Percentiles rank a stretch among this genome's conserved stretches.
phyloP scores from a whole-genome alignment of 2,329 filamentous ascomycete species.

The Mycosphaerella sp. region DNA sequence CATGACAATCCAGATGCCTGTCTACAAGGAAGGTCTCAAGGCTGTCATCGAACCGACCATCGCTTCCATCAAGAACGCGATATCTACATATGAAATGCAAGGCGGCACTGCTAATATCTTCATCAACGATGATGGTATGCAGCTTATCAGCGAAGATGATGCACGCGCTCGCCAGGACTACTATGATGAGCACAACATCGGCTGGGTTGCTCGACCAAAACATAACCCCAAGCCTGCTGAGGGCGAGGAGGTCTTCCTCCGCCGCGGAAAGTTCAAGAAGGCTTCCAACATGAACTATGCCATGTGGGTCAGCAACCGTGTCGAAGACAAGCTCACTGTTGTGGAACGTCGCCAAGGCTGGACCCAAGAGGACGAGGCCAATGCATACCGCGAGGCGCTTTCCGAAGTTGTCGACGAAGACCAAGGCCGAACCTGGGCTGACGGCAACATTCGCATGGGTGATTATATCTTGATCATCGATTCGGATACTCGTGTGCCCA shows the following conservation, averaged over 20 bases:
- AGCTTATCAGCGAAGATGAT: conserved; percentile 49
- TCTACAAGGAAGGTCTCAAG: conserved; percentile 40
- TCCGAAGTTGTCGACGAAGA: conserved; percentile 59
- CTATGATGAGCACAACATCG: conserved; percentile 47
- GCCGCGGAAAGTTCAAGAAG: conserved; percentile 65
- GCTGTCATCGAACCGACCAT: conserved; percentile 38
- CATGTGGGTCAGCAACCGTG: conserved; percentile 55
- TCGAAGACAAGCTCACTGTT: conserved; percentile 60
- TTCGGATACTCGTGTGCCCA: conserved; percentile 71
- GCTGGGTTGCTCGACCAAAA: conserved; percentile 46
- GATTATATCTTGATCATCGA: conserved; percentile 77
- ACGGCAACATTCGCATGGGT: conserved; percentile 78
- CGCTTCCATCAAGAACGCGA: conserved; percentile 39
- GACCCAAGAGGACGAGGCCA: conserved; percentile 62
- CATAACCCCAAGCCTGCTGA: conserved; percentile 49
- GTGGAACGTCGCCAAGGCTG: conserved; percentile 56
- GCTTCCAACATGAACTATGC: conserved; percentile 70
- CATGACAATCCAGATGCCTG: conserved; percentile 50
- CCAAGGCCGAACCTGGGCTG: conserved; percentile 68
- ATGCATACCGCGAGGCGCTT: conserved; percentile 59
- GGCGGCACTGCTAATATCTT: conserved; percentile 64
- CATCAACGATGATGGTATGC: conserved; percentile 64
- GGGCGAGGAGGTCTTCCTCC: conserved; percentile 45
- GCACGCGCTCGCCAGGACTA: conserved; percentile 43
- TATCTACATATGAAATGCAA: conserved; percentile 47